A percentile compares a stretch with the other conserved stretches of the same genome.
Evolutionary conservation across 768 basidiomycete species (phyloP).

Genomic region (Mycena olivaceomarginata): DNA sequence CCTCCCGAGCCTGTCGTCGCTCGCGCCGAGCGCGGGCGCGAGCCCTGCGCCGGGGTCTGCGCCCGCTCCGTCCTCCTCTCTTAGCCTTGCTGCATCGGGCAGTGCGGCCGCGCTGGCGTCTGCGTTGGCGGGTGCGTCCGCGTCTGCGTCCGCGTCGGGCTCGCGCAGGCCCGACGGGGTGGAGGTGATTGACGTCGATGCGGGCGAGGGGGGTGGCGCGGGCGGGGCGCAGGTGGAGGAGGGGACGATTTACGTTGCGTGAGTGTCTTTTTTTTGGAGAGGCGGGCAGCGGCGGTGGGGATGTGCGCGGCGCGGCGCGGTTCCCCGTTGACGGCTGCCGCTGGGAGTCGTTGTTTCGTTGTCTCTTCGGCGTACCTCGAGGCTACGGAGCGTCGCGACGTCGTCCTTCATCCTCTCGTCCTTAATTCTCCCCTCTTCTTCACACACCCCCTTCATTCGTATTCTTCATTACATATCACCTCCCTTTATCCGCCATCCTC

Average conservation of each 20-base stretch:
- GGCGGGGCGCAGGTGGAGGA: conserved; percentile 37
- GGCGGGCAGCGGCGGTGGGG: not conserved
- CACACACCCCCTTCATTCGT: too few species aligned
- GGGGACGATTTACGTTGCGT: conserved; percentile 89
- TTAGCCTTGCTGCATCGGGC: too few species aligned
- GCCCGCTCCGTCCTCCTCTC: not conserved
- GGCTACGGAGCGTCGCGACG: too few species aligned
- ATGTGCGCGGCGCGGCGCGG: too few species aligned
- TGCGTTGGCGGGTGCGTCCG: not conserved
- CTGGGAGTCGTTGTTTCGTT: too few species aligned
- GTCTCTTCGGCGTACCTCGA: too few species aligned
- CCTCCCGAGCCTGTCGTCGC: not conserved
- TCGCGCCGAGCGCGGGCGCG: not conserved
- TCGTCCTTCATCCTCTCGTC: too few species aligned
- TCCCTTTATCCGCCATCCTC: too few species aligned
- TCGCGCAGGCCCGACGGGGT: not conserved
- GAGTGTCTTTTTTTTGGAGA: conserved; percentile 57
- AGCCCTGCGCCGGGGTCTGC: not conserved
- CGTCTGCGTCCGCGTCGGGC: too few species aligned
- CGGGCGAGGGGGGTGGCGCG: conserved; percentile 33
- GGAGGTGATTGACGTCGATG: not conserved
- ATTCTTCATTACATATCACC: too few species aligned
- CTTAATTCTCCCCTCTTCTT: too few species aligned
- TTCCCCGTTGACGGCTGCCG: too few species aligned
- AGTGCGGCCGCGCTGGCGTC: not conserved